These are phyloP conservation scores for Porpolomopsis calyptriformis DNA, from an alignment of 768 basidiomycete genomes.

Conservation along the genomic window DNA sequence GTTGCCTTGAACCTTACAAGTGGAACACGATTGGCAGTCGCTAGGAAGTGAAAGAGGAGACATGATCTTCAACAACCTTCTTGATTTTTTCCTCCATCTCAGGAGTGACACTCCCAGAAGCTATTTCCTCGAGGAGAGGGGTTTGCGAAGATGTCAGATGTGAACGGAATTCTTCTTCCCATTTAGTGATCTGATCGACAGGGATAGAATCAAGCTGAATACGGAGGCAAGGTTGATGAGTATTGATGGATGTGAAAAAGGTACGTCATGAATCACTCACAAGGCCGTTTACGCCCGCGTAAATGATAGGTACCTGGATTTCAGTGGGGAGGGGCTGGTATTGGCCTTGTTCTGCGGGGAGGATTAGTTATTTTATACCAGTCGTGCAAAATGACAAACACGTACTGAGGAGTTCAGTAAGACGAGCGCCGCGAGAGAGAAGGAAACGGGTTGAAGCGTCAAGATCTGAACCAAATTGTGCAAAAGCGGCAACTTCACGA, in stretches of 20 bases:
- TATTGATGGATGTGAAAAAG: too few relatives aligned
- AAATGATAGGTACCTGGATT: conserved; percentile 97
- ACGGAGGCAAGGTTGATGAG: too few relatives aligned
- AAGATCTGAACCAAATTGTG: conserved; percentile 99
- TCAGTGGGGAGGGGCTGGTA: conserved; percentile 93
- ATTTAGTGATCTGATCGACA: conserved; percentile 87
- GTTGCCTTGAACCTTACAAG: too few relatives aligned
- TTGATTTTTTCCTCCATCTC: conserved; percentile 92
- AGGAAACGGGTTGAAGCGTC: conserved; percentile 99
- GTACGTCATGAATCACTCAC: too few relatives aligned
- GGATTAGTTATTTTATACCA: conserved; percentile 11
- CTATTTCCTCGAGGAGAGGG: conserved; percentile 74
- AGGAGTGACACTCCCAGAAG: conserved; percentile 71
- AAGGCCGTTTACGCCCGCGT: conserved; percentile 99
- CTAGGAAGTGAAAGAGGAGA: conserved; percentile 65
- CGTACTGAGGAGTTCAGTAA: conserved; percentile 90
- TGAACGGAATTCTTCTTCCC: conserved; percentile 87
- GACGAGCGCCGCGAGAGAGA: conserved; percentile 92
- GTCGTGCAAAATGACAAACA: conserved; percentile 9
- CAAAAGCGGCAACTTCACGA: conserved; percentile 99
- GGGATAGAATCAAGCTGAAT: conserved; percentile 92
- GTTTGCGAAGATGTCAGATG: conserved; percentile 69
- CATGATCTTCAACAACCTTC: conserved; percentile 87
- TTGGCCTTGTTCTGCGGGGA: conserved; percentile 81
- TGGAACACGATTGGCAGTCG: too few relatives aligned